Base-by-base conservation (phyloP, 2,329 filamentous ascomycete genomes). In the Zalaria obscura region DNA sequence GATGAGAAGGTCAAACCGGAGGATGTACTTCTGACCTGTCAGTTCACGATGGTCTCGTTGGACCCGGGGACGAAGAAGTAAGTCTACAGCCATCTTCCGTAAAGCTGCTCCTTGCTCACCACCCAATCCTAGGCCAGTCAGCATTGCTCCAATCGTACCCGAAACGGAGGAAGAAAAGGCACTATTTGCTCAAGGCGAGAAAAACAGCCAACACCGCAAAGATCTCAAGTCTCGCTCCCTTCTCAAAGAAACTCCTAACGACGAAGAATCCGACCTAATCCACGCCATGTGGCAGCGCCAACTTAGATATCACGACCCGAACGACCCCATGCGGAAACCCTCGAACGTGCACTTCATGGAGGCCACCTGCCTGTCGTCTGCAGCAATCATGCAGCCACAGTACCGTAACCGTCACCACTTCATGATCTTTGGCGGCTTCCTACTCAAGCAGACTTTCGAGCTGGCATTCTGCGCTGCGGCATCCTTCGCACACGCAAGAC, bases 371-470 rank as follows among this genome's bases (percentile, higher is more conserved):
- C 70, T 84, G 28, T 72, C 73, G 51, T 77, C 78, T 2, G 78
- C 80, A 7, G 73, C 72, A 50, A 83, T 86, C 48, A 85, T 85
- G 80, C 80, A 84, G 55, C 81, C 81, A 0, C 78, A 82, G 57
- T 73, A 78, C 56, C 72, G 78, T 38, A 80, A 80, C 57, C 61
- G 76, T 2, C 79, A 84, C 58, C 77, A 81, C 52, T 82, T 81
- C 57, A 83, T 84, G 80, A 83, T 86, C 41, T 86, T 85, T 52
- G 81, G 81, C 40, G 81, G 81, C 9, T 84, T 80, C 55, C 70
- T 85, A 7, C 66, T 86, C 7, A 82, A 83, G 54, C 76, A 82
- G 53, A 81, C 79, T 0, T 85, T 84, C 51, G 81, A 86, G 59
- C 68, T 85, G 5, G 80, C 81, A 1, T 86, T 85, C 61, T 83